A percentile compares a stretch with the other conserved stretches of the same genome.
Conservation (phyloP, 2,329 filamentous ascomycete genomes). For the Penicillium frequentans region DNA sequence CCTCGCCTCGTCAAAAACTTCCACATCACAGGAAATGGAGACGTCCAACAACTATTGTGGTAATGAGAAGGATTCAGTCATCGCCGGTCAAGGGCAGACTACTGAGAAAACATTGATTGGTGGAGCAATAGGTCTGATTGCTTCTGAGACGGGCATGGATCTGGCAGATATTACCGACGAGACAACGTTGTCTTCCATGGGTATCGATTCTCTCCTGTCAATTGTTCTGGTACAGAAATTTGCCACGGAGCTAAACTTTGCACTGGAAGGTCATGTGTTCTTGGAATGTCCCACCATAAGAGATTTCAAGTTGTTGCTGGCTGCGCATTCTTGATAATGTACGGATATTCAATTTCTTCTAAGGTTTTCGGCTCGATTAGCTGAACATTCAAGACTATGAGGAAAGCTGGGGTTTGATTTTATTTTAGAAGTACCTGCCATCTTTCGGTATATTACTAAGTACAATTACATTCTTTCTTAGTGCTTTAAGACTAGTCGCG, state of each 20-base stretch:
- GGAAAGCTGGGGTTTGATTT: too few relatives aligned
- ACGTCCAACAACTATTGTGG: not conserved
- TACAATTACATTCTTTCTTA: too few relatives aligned
- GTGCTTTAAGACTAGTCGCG: too few relatives aligned
- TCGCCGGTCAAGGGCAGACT: not conserved
- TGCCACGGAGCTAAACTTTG: conserved; percentile 11
- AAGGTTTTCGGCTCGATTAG: not conserved
- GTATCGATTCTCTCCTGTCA: conserved; percentile 37
- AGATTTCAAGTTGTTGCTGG: not conserved
- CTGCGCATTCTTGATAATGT: not conserved
- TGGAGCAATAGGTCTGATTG: not conserved
- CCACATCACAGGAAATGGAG: not conserved
- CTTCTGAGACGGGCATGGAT: not conserved
- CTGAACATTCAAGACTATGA: too few relatives aligned
- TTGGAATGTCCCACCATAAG: conserved; percentile 4
- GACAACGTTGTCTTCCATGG: conserved; percentile 21
- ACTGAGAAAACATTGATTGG: not conserved
- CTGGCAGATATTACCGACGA: not conserved
- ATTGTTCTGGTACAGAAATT: conserved; percentile 33
- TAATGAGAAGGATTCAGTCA: not conserved
- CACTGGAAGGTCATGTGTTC: conserved; percentile 1
- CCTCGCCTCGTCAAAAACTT: not conserved
- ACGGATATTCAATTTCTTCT: not conserved
- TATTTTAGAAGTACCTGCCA: too few relatives aligned
- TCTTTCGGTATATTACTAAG: too few relatives aligned